Percentiles rank a stretch among this genome's conserved stretches.
These are phyloP conservation scores for Cenchrus fungigraminus DNA, from an alignment of 176 grass and related monocot species.

Conservation along the genomic window DNA sequence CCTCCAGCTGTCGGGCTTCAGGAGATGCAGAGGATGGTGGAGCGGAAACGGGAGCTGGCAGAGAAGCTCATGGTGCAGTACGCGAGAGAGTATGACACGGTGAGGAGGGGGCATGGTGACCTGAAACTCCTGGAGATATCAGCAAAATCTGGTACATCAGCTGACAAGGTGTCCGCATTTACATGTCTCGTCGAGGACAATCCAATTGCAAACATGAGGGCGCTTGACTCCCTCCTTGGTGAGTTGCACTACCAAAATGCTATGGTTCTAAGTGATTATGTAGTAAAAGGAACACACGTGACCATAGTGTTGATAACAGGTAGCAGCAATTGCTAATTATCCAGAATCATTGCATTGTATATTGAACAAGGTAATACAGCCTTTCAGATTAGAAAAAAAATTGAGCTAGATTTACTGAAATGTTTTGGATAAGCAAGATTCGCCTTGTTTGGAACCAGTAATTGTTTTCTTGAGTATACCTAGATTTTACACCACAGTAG, in stretches of 20 bases:
- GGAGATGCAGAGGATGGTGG: conserved; percentile 67
- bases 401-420: conserved; percentile 24
- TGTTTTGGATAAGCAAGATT: conserved; percentile 15
- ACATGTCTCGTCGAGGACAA: conserved; percentile 92
- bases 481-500: conserved; percentile 7
- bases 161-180: conserved; percentile 94
- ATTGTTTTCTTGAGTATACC: background rate
- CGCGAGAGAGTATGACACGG: conserved; percentile 58
- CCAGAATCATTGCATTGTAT: background rate
- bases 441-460: background rate
- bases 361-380: conserved; percentile 7
- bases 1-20: conserved; percentile 41
- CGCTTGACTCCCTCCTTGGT: conserved; percentile 89
- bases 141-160: conserved; percentile 80
- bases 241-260: conserved; percentile 46
- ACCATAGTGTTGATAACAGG: background rate
- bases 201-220: conserved; percentile 85
- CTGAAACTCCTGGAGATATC: conserved; percentile 83
- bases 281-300: background rate
- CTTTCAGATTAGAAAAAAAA: conserved; percentile 24
- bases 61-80: conserved; percentile 83
- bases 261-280: background rate
- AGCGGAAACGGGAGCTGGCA: conserved; percentile 66
- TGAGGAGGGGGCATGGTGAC: conserved; percentile 67
- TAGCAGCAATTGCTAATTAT: background rate